Conservation (phyloP, 768 basidiomycete genomes). For the Serpula lacrymans region DNA sequence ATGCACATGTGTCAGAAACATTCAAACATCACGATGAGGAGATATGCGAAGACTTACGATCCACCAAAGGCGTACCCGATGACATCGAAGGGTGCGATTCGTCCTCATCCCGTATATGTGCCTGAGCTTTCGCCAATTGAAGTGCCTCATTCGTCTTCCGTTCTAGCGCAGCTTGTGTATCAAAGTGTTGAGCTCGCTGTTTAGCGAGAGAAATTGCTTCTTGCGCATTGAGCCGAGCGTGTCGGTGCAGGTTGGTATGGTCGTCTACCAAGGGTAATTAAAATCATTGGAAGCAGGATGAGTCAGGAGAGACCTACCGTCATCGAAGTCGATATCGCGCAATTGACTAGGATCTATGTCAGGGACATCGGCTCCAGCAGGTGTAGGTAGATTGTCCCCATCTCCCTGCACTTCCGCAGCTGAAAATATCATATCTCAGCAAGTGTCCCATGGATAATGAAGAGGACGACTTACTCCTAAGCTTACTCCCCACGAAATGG, state of each 20-base stretch:
- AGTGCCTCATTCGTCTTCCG: conserved; percentile 79
- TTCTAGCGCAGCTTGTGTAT: conserved; percentile 75
- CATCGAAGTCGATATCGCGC: conserved; percentile 85
- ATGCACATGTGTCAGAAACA: conserved; percentile 5
- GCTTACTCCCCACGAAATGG: conserved; percentile 97
- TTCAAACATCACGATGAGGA: background rate
- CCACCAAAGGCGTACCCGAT: conserved; percentile 53
- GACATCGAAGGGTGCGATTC: conserved; percentile 33
- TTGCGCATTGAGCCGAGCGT: conserved; percentile 87
- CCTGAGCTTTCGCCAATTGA: conserved; percentile 57
- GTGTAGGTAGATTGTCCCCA: conserved; percentile 40
- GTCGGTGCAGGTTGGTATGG: conserved; percentile 76
- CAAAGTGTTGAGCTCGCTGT: conserved; percentile 81
- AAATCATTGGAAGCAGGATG: background rate
- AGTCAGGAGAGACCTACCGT: conserved; percentile 52
- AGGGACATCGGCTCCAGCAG: conserved; percentile 56
- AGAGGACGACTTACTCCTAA: conserved; percentile 62
- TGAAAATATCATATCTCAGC: conserved; percentile 27
- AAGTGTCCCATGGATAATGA: conserved; percentile 2
- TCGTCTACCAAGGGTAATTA: conserved; percentile 56
- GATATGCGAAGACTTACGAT: conserved; percentile 52
- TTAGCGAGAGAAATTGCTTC: conserved; percentile 80
- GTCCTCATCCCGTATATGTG: conserved; percentile 41
- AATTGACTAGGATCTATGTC: conserved; percentile 52
- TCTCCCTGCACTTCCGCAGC: conserved; percentile 77